A percentile compares a stretch with the other conserved stretches of the same genome.
Evolutionary conservation across 805 yeast species (phyloP).

Genomic region (Candida odintsovae): DNA sequence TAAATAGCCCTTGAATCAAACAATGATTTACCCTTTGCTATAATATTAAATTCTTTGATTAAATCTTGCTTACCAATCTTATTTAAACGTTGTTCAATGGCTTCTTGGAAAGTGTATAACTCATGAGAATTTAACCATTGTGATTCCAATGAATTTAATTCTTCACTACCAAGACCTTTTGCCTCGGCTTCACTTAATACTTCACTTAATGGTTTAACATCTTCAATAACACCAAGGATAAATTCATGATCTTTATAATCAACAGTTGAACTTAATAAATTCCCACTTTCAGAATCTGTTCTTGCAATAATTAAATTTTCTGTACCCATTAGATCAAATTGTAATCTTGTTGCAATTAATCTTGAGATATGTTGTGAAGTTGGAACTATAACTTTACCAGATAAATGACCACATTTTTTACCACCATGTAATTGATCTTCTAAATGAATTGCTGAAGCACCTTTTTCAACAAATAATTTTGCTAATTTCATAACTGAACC

Average conservation of each 20-base stretch:
- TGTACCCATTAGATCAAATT: conserved; percentile 60
- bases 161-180: conserved; percentile 29
- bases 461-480: conserved; percentile 58
- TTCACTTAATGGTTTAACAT: conserved; percentile 39
- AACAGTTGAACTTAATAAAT: conserved; percentile 42
- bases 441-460: conserved; percentile 61
- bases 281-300: conserved; percentile 53
- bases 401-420: conserved; percentile 58
- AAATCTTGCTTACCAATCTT: conserved; percentile 24
- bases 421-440: conserved; percentile 65
- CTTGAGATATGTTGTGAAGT: conserved; percentile 50
- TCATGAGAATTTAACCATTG: conserved; percentile 40
- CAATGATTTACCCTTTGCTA: conserved; percentile 10
- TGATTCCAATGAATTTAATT: conserved; percentile 34
- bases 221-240: conserved; percentile 41
- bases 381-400: conserved; percentile 59
- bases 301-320: conserved; percentile 55
- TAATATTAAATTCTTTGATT: conserved; percentile 20
- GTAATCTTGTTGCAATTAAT: conserved; percentile 51
- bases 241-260: conserved; percentile 55
- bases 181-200: conserved; percentile 37
- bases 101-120: conserved; percentile 45
- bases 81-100: conserved; percentile 28
- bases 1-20: conserved; percentile 11
- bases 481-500: conserved; percentile 61